These are phyloP conservation scores for Rhododendron griersonianum DNA, from an alignment of 148 eudicot species.

Conservation along the genomic window DNA sequence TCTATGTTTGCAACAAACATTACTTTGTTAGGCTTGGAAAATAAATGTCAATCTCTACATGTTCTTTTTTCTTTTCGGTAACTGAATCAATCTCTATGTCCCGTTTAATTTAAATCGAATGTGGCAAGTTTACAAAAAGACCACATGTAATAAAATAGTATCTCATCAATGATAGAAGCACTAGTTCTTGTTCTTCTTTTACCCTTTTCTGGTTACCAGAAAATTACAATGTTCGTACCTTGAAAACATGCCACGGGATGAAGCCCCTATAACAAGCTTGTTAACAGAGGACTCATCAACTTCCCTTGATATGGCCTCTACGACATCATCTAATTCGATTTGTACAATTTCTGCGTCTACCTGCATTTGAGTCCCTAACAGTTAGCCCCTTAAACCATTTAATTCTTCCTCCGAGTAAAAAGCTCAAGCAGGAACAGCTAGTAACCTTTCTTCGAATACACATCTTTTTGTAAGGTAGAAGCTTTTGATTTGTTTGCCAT, in stretches of 20 bases:
- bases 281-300: conserved; percentile 19
- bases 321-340: conserved; percentile 69
- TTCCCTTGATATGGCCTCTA: conserved; percentile 5
- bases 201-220: not conserved
- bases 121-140: not conserved
- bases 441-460: conserved; percentile 42
- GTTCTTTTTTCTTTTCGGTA: not conserved
- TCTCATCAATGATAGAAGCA: not conserved
- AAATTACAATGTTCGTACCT: conserved; percentile 38
- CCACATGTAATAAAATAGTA: not conserved
- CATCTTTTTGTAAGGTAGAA: conserved; percentile 55
- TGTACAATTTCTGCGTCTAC: conserved; percentile 37
- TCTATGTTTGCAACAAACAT: conserved; percentile 24
- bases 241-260: conserved; percentile 69
- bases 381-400: not conserved
- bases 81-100: not conserved
- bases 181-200: not conserved
- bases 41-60: not conserved
- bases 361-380: conserved; percentile 33
- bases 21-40: not conserved
- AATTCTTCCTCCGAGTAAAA: not conserved
- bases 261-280: conserved; percentile 80
- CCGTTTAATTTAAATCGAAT: not conserved
- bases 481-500: conserved; percentile 65
- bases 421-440: not conserved